A percentile compares a stretch with the other conserved stretches of the same genome.
phyloP scores from a whole-genome alignment of 2,329 filamentous ascomycete species.

The Epicoccum sorghinum region DNA sequence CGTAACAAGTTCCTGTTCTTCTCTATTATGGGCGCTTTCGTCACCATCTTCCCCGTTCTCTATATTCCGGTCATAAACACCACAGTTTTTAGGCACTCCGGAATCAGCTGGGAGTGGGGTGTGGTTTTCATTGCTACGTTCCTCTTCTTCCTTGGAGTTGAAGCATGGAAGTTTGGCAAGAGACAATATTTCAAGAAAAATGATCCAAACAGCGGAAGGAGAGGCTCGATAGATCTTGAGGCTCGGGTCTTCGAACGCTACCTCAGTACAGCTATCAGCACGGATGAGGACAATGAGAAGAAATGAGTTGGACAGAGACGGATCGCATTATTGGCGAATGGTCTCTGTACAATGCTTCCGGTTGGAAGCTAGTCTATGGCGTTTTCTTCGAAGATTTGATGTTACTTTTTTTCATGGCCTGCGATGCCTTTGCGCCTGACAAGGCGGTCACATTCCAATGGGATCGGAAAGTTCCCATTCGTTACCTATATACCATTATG shows the following conservation, averaged over 20 bases:
- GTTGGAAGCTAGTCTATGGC: conserved; percentile 6
- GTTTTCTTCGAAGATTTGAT: background rate
- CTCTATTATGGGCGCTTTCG: conserved; percentile 46
- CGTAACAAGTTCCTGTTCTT: conserved; percentile 69
- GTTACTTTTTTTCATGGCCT: conserved; percentile 27
- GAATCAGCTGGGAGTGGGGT: conserved; percentile 73
- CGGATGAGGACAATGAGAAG: conserved; percentile 39
- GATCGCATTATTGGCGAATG: background rate
- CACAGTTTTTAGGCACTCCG: conserved; percentile 68
- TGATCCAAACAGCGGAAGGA: conserved; percentile 26
- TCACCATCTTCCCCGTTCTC: conserved; percentile 41
- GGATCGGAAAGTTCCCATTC: conserved; percentile 20
- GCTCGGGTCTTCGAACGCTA: conserved; percentile 40
- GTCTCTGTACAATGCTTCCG: conserved; percentile 4
- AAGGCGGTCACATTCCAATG: conserved; percentile 1
- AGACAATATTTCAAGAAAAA: conserved; percentile 49
- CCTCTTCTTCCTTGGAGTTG: conserved; percentile 69
- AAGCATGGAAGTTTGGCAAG: conserved; percentile 72
- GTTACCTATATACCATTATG: conserved; percentile 17
- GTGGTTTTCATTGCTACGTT: conserved; percentile 68
- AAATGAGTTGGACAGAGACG: conserved; percentile 12
- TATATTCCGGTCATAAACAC: conserved; percentile 74
- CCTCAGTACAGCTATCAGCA: conserved; percentile 41
- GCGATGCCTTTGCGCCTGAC: conserved; percentile 27
- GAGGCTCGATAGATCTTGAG: conserved; percentile 40